These are phyloP conservation scores for Ampelomyces quisqualis DNA, from an alignment of 2,329 filamentous ascomycete genomes.

Conservation along the genomic window DNA sequence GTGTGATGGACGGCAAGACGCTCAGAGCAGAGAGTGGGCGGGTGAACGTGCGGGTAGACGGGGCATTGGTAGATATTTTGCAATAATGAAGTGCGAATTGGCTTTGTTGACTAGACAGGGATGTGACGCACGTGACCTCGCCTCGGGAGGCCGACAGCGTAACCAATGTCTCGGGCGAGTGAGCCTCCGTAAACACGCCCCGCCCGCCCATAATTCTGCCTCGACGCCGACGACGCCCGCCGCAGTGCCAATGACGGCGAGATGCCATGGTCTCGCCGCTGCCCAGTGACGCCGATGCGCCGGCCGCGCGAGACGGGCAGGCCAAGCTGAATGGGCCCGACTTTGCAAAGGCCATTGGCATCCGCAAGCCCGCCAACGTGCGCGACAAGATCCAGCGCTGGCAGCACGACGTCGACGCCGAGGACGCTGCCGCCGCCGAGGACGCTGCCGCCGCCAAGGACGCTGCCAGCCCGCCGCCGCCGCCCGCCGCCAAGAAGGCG, in stretches of 20 bases:
- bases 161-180: constrained; percentile 6
- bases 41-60: no score
- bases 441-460: constrained; percentile 17
- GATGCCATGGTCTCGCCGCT: constrained; percentile 28
- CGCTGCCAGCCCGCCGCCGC: constrained; percentile 31
- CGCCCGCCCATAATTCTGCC: no score
- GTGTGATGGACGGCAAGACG: no score
- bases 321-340: constrained; percentile 38
- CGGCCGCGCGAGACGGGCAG: constrained; percentile 29
- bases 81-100: not conserved
- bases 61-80: no score
- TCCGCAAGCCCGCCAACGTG: constrained; percentile 53
- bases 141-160: constrained; percentile 2
- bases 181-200: constrained; percentile 9
- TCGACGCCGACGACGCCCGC: constrained; percentile 10
- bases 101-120: not conserved
- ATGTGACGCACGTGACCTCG: not conserved
- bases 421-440: constrained; percentile 47
- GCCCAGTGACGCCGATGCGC: constrained; percentile 22
- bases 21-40: no score
- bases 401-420: constrained; percentile 77
- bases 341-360: constrained; percentile 45
- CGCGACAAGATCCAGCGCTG: constrained; percentile 78
- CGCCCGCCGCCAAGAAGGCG: constrained; percentile 36
- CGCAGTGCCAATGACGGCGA: constrained; percentile 22